Base-by-base conservation (phyloP, 768 basidiomycete species). In the Trametes cinnabarina region DNA sequence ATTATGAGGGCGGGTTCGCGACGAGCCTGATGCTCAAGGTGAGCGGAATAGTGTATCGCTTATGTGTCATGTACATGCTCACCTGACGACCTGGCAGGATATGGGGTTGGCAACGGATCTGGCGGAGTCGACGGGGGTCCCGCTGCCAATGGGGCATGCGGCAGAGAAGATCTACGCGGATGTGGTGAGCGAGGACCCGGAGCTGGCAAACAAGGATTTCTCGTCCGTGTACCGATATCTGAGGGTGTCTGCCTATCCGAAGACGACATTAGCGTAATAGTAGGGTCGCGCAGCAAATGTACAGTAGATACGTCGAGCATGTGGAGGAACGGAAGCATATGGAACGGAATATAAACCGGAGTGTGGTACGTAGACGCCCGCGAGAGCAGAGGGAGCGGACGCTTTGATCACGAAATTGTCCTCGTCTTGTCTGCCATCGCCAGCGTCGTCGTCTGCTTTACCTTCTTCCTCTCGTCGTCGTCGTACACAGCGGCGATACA, bases 1-100 rank as follows among this genome's bases (percentile, higher is more conserved):
- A 86, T 42, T 95, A 88, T 57, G 87, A 90, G 62, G 92, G 91
- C 15, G 93, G 94, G 2, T 95, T 94, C 70, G 89, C 89, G 5
- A 90, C 88, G 2, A 76, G 77, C 6, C 75, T 94, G 47, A 94
- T 94, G 92, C 72, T 92, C 53, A 94, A 94, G 83, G 92, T 85
- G 50, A 32, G 65, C 48, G 32, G 9, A 35, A 47, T 9, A 25
- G 28, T 41, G 44, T 12, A 44, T 35, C 25, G 12, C 47, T 35
- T 47, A 51, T 25, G 44, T 25, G 10, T 15, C 47, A n/a, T 35
- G n/a, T n/a, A n/a, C n/a, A n/a, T 32, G 28, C 55, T 64, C 40
- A 58, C 44, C 37, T 48, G 59, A 17, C 32, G 41, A 12, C 43
- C 12, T 22, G n/a, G 9, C 60, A 94, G 92, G 93, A 96, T 68